These are phyloP conservation scores for Kazachstania psychrophila DNA, from an alignment of 805 yeast species.

Conservation along the genomic window DNA sequence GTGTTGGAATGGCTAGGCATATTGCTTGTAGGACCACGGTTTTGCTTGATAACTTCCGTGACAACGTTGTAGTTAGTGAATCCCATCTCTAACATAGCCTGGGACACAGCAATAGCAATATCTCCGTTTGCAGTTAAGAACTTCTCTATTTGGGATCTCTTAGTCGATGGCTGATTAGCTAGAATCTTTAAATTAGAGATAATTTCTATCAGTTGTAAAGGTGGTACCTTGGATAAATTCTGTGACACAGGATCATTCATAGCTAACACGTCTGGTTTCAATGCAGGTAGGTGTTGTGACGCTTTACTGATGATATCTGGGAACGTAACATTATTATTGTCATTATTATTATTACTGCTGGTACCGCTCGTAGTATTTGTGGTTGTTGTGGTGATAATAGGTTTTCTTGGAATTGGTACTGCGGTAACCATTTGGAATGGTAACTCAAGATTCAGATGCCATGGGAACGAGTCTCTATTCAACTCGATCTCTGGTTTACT, in stretches of 20 bases:
- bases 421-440: conserved; percentile 30
- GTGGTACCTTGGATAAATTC: conserved; percentile 56
- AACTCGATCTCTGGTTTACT: conserved; percentile 9
- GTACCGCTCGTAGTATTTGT: conserved; percentile 1
- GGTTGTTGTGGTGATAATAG: conserved; percentile 5
- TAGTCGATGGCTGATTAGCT: conserved; percentile 39
- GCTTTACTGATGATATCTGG: conserved; percentile 48
- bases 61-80: conserved; percentile 61
- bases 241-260: conserved; percentile 50
- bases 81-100: conserved; percentile 69
- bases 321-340: conserved; percentile 22
- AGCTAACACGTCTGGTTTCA: conserved; percentile 37
- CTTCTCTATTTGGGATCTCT: conserved; percentile 41
- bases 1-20: no score
- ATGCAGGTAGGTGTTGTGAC: conserved; percentile 45
- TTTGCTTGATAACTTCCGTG: conserved; percentile 31
- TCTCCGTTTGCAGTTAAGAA: conserved; percentile 45
- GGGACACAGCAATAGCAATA: conserved; percentile 60
- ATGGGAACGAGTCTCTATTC: conserved; percentile 28
- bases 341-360: neutral
- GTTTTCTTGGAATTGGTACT: conserved; percentile 28
- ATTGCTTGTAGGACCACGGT: no score
- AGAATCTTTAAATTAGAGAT: conserved; percentile 56
- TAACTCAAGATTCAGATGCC: conserved; percentile 23
- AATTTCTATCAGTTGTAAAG: conserved; percentile 60